phyloP scores from a whole-genome alignment of 176 grass and related monocot genomes.

The Bonia amplexicaulis region DNA sequence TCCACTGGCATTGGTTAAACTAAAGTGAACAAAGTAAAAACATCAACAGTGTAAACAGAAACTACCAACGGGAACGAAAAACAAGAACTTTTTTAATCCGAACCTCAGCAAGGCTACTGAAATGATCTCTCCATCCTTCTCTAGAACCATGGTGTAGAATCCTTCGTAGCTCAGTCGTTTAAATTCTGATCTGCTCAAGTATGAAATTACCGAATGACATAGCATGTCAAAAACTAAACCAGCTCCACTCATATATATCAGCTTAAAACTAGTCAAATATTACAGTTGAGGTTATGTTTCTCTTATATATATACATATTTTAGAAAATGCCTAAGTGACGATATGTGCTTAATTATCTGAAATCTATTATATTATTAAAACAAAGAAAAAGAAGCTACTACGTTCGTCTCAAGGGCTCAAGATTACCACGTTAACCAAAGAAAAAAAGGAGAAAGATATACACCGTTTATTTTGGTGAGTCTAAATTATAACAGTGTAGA shows the following conservation, averaged over 20 bases:
- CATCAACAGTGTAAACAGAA: not conserved
- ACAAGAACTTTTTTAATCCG: not conserved
- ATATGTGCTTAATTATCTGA: not conserved
- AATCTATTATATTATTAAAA: not conserved
- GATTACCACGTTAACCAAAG: too few species aligned
- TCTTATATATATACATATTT: not conserved
- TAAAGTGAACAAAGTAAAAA: not conserved
- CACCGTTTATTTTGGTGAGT: too few species aligned
- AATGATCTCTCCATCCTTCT: slow-evolving; percentile 68
- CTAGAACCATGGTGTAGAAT: slow-evolving; percentile 64
- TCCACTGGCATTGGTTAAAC: not conserved
- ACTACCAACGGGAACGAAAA: not conserved
- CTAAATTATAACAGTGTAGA: too few species aligned
- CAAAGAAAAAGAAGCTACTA: too few species aligned
- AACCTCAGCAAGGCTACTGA: slow-evolving; percentile 65
- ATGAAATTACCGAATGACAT: not conserved
- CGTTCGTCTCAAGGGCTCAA: too few species aligned
- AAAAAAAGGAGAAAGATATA: too few species aligned
- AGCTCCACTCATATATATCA: not conserved
- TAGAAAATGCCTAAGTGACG: not conserved
- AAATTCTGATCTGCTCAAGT: slow-evolving; percentile 50
- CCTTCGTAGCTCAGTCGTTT: slow-evolving; percentile 63
- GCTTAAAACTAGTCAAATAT: not conserved
- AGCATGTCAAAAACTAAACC: not conserved
- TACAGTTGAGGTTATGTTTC: not conserved